A percentile compares a stretch with the other conserved stretches of the same genome.
Conservation (phyloP, 805 yeast species). For the Kluyveromyces starmeri region DNA sequence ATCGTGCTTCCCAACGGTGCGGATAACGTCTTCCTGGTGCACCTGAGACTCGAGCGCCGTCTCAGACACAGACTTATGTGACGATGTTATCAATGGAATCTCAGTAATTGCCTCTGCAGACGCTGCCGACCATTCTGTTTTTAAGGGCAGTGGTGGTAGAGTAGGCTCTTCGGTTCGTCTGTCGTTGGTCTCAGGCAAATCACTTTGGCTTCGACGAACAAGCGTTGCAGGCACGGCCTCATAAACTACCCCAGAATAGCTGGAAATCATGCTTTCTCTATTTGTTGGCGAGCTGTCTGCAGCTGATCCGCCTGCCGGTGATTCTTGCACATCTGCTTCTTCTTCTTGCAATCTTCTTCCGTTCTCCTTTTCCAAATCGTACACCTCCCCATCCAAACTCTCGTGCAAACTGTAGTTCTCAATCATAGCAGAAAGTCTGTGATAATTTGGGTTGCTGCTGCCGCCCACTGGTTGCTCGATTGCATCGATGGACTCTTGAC, state of each 20-base stretch:
- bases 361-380: constrained; percentile 2
- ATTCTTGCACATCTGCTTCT: background rate
- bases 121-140: constrained; percentile 1
- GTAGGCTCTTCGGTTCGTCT: constrained; percentile 1
- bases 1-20: constrained; percentile 2
- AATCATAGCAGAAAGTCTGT: constrained; percentile 24
- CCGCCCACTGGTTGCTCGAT: constrained; percentile 6
- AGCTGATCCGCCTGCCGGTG: background rate
- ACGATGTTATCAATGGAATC: background rate
- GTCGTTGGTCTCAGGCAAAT: constrained; percentile 1
- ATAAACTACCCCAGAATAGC: constrained; percentile 26
- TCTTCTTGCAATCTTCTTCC: background rate
- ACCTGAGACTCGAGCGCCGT: no score
- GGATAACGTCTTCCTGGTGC: background rate
- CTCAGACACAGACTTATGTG: no score
- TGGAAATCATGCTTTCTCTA: constrained; percentile 22
- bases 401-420: constrained; percentile 15
- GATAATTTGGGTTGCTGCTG: constrained; percentile 16
- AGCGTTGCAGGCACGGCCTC: constrained; percentile 28
- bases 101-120: background rate
- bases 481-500: background rate
- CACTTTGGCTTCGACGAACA: constrained; percentile 10
- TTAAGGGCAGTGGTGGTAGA: constrained; percentile 1
- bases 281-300: constrained; percentile 7
- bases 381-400: constrained; percentile 10